Evolutionary conservation across 2,329 filamentous ascomycete genomes (phyloP), one percentile per base, ranked within the genome.

Genomic region (Neopestalotiopsis rosae): DNA sequence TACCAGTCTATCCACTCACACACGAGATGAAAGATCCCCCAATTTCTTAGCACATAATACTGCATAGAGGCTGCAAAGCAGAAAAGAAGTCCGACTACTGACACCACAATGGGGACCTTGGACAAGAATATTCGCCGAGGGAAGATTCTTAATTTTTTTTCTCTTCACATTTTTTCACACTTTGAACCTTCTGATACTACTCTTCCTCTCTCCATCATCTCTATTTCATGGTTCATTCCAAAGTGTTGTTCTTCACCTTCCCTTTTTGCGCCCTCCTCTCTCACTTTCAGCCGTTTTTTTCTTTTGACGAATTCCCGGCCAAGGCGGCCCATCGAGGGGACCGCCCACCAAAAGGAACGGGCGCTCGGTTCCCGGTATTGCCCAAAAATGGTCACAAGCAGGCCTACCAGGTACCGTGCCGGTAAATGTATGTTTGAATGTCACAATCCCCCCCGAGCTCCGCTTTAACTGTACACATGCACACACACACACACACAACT

Each of bases 371-470:
- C 9, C 45, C 45, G 45, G 45, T n/a, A 7, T 52, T 20, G 17
- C 45, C 45, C 17, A 52, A 52, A 52, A 52, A 52, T n/a, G 45
- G 45, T 52, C 45, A 52, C 45, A 52, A 52, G 45, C 45, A 52
- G 34, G 6, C 6, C 24, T 24, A 24, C 24, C 34, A 38, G 57
- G 57, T 34, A 59, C 57, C 30, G 12, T 34, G 49, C 49, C 20
- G 24, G 24, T 24, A 24, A 24, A 24, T 24, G 49, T 56, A 56
- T n/a, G 49, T 56, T 24, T 24, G 17, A 56, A 56, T 17, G 49
- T 24, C 24, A 56, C 34, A 52, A 52, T 52, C 45, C 24, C 57
- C 57, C 30, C 57, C 57, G 57, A 59, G 57, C 57, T 59, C 57
- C 57, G 57, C 57, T 34, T 59, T 34, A 14, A 20, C 57, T 59